Conservation (phyloP, 495 filamentous ascomycete genomes). For the Penicillium alfredii region DNA sequence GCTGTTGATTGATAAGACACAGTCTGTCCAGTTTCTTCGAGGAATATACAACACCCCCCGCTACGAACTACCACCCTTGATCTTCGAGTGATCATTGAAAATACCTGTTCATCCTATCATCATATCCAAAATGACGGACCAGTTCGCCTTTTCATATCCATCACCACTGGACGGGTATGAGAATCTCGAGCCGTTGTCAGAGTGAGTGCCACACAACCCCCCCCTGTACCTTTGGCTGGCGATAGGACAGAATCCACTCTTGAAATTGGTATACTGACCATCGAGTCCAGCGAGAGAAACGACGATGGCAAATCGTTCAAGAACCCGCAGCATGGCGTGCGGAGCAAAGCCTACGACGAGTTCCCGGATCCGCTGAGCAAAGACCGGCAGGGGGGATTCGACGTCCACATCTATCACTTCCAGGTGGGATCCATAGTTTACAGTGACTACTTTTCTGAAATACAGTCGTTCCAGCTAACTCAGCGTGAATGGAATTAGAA, state of each 20-base stretch:
- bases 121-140: constrained; percentile 28
- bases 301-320: constrained; percentile 63
- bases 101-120: neutral
- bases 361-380: constrained; percentile 62
- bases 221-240: too few relatives aligned
- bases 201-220: constrained; percentile 37
- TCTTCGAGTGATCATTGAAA: neutral
- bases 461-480: too few relatives aligned
- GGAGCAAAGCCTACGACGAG: constrained; percentile 58
- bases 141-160: constrained; percentile 45
- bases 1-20: constrained; percentile 14
- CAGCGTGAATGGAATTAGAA: constrained; percentile 40
- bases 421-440: too few relatives aligned
- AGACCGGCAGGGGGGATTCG: constrained; percentile 54
- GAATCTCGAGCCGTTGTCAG: constrained; percentile 52
- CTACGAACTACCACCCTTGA: too few relatives aligned
- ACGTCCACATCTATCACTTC: constrained; percentile 78
- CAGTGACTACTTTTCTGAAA: too few relatives aligned
- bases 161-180: constrained; percentile 67
- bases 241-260: too few relatives aligned
- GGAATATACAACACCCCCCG: too few relatives aligned
- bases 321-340: constrained; percentile 50
- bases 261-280: too few relatives aligned
- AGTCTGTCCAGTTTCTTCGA: too few relatives aligned
- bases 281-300: constrained; percentile 30